Conservation (phyloP, 495 filamentous ascomycete species). For the Letharia lupina region DNA sequence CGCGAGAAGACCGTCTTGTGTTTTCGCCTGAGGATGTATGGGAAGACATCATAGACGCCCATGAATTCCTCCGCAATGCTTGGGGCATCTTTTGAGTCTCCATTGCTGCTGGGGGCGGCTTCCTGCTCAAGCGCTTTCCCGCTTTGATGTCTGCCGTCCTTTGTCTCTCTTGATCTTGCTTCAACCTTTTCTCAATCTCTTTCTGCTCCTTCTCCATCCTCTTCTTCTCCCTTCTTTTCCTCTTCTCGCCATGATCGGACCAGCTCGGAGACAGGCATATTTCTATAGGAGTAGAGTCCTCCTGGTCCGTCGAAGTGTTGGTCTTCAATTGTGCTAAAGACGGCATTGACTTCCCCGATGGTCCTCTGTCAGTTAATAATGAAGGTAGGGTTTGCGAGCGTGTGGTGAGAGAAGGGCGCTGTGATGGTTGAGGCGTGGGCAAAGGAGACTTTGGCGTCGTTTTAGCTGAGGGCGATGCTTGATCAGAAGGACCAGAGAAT, state of each 20-base stretch:
- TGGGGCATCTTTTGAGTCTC: conserved; percentile 28
- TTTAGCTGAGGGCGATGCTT: conserved; percentile 9
- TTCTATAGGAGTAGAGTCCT: conserved; percentile 11
- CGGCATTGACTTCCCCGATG: conserved; percentile 7
- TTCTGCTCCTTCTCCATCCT: conserved; percentile 21
- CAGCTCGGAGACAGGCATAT: conserved; percentile 27
- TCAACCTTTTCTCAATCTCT: conserved; percentile 21
- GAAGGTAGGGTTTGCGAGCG: conserved; percentile 21
- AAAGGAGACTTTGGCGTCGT: conserved; percentile 8
- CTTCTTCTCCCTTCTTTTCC: conserved; percentile 23
- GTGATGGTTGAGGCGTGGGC: conserved; percentile 12
- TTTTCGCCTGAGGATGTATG: conserved; percentile 20
- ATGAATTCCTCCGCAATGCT: conserved; percentile 23
- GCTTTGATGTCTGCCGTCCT: conserved; percentile 12
- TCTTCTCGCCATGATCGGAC: conserved; percentile 26
- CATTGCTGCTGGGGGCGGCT: conserved; percentile 27
- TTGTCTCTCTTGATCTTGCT: conserved; percentile 23
- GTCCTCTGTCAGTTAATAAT: conserved; percentile 5
- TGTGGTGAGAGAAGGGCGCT: conserved; percentile 13
- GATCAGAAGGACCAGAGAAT: not conserved
- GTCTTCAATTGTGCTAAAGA: conserved; percentile 8
- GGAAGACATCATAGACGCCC: conserved; percentile 20
- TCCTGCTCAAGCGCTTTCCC: conserved; percentile 25
- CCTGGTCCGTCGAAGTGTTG: conserved; percentile 8
- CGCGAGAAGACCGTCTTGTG: conserved; percentile 20